These are phyloP conservation scores for Leccinum insolens DNA, from an alignment of 1,284 basidiomycete genomes.

Conservation along the genomic window DNA sequence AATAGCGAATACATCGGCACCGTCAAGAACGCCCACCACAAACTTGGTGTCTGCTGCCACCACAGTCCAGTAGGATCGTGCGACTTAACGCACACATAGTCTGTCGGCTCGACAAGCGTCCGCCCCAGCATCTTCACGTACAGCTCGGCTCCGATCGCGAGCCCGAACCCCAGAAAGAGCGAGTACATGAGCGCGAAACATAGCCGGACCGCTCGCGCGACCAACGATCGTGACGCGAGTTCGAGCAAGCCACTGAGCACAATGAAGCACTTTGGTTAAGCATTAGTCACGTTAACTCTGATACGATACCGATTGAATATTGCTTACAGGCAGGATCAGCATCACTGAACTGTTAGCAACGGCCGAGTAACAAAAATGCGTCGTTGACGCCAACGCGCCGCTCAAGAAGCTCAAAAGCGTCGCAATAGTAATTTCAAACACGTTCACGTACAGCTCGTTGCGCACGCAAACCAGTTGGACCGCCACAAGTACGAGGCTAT, in stretches of 20 bases:
- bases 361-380: constrained; percentile 83
- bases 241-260: constrained; percentile 84
- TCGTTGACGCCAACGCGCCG: constrained; percentile 73
- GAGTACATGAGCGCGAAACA: constrained; percentile 83
- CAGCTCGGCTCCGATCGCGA: constrained; percentile 76
- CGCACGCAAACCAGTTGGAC: constrained; percentile 77
- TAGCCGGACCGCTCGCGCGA: constrained; percentile 84
- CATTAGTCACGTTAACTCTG: background rate
- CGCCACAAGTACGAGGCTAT: constrained; percentile 72
- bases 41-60: constrained; percentile 60
- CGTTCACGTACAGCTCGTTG: constrained; percentile 85
- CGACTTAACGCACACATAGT: constrained; percentile 59
- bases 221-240: constrained; percentile 76
- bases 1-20: constrained; percentile 79
- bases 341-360: constrained; percentile 86
- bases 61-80: constrained; percentile 58
- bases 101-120: constrained; percentile 52
- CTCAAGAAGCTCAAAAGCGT: constrained; percentile 82
- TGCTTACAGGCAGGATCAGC: constrained; percentile 78
- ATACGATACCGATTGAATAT: background rate
- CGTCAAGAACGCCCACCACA: constrained; percentile 75
- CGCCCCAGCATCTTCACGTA: constrained; percentile 59
- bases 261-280: constrained; percentile 64
- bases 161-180: constrained; percentile 83
- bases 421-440: constrained; percentile 87